phyloP scores from a whole-genome alignment of 2,329 filamentous ascomycete genomes.

The Pseudogymnoascus sp. region DNA sequence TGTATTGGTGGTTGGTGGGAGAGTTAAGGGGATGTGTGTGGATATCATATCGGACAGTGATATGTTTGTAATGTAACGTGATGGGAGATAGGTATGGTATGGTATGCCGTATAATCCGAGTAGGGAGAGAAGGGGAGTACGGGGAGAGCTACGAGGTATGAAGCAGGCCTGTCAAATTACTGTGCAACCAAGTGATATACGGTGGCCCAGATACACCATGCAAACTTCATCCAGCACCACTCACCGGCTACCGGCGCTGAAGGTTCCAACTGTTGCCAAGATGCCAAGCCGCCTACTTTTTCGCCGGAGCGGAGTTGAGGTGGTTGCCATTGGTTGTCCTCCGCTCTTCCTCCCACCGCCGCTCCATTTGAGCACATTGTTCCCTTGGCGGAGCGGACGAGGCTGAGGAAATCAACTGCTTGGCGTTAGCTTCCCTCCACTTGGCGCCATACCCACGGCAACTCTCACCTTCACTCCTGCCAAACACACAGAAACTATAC shows the following conservation, averaged over 20 bases:
- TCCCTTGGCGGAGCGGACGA: neutral
- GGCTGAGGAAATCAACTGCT: neutral
- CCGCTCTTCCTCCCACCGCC: neutral
- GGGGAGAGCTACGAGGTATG: neutral
- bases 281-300: neutral
- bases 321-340: neutral
- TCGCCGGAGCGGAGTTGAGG: neutral
- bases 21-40: neutral
- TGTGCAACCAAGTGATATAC: neutral
- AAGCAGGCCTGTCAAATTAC: neutral
- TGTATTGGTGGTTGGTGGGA: neutral
- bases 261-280: neutral
- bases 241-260: no score
- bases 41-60: neutral
- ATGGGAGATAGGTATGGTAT: neutral
- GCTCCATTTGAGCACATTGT: slow-evolving; percentile 7
- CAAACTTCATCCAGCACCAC: neutral
- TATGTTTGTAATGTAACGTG: neutral
- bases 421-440: neutral
- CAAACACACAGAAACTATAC: no score
- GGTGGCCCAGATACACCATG: neutral
- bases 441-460: no score
- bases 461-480: no score
- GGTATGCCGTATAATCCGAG: no score
- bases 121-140: neutral